Evolutionary conservation across 805 yeast genomes (phyloP).

Genomic region (Torulaspora gathmanii): DNA sequence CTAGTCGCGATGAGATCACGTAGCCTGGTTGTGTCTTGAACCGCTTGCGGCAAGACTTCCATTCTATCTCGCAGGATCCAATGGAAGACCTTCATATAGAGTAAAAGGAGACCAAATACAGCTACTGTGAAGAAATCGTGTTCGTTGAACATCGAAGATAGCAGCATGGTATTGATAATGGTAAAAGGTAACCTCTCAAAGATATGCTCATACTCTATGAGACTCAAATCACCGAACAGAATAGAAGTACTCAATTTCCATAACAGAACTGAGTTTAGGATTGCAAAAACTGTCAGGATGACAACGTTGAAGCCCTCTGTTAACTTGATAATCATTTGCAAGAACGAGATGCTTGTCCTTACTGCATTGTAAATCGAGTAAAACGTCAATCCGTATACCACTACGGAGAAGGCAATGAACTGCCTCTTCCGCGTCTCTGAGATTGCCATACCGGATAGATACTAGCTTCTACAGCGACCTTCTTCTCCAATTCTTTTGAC

Average conservation of each 20-base stretch:
- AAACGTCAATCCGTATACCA: slow-evolving; percentile 19
- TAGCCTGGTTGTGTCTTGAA: slow-evolving; percentile 34
- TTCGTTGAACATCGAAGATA: slow-evolving; percentile 49
- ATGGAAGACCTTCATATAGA: slow-evolving; percentile 65
- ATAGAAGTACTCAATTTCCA: slow-evolving; percentile 49
- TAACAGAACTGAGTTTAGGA: slow-evolving; percentile 36
- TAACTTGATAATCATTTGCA: slow-evolving; percentile 46
- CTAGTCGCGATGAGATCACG: slow-evolving; percentile 34
- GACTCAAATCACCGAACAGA: slow-evolving; percentile 70
- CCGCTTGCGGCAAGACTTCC: slow-evolving; percentile 45
- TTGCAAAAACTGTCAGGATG: slow-evolving; percentile 42
- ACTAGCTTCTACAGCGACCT: background rate
- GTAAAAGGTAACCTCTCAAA: slow-evolving; percentile 62
- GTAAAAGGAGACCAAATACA: slow-evolving; percentile 38
- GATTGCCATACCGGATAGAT: slow-evolving; percentile 6
- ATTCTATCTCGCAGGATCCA: slow-evolving; percentile 56
- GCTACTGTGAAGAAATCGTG: slow-evolving; percentile 44
- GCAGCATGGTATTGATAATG: slow-evolving; percentile 56
- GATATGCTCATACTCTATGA: slow-evolving; percentile 70
- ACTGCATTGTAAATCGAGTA: slow-evolving; percentile 24
- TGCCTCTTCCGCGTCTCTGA: slow-evolving; percentile 17
- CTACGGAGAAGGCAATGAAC: slow-evolving; percentile 16
- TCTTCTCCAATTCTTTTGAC: background rate
- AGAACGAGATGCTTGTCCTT: slow-evolving; percentile 28
- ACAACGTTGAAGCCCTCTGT: slow-evolving; percentile 47